Evolutionary conservation across 805 yeast genomes (phyloP), one percentile per base, ranked within the genome.

Genomic region (Scheffersomyces stipitis): DNA sequence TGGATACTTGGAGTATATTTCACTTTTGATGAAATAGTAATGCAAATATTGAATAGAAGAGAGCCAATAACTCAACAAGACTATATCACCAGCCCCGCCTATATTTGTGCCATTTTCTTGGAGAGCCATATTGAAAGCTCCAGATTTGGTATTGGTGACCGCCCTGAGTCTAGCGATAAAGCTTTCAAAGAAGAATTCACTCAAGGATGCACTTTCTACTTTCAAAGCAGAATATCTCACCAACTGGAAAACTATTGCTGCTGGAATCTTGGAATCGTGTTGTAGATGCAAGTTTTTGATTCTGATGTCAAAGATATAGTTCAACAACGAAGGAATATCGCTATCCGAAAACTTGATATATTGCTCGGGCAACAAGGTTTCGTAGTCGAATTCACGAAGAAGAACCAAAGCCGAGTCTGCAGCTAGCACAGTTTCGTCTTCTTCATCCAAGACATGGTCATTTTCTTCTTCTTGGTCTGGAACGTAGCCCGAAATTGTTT

Each of bases 31-130:
- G 23, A 91, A 54, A 59, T 87, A 91, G 58, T 84, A 91, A 51
- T 83, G 81, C 34, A 91, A 63, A 46, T 86, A 81, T 41, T 86
- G 85, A 30, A 85, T 56, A 17, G 85, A 83, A 4, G 96, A 81
- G 26, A 93, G 74, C 98, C 98, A 93, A 57, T 88, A 91, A 34
- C 95, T 83, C 43, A 83, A 73, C 28, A 73, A 54, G 13, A 85
- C 85, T 37, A 84, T 81, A 52, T 85, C 91, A 22, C 81, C 83
- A 23, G 71, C 61, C 4, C 66, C 70, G 4, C 54, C 56, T 4
- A 45, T 42, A 22, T 47, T 22, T 6, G 18, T 12, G 42, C 40
- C 41, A 10, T 28, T 53, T 27, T 37, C 46, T 56, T 33, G 57
- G 10, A 55, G 43, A 4, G 66, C 67, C 65, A 67, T 63, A 28